Conservation (phyloP, 2,329 filamentous ascomycete genomes). For the Magnaporthiopsis poae region DNA sequence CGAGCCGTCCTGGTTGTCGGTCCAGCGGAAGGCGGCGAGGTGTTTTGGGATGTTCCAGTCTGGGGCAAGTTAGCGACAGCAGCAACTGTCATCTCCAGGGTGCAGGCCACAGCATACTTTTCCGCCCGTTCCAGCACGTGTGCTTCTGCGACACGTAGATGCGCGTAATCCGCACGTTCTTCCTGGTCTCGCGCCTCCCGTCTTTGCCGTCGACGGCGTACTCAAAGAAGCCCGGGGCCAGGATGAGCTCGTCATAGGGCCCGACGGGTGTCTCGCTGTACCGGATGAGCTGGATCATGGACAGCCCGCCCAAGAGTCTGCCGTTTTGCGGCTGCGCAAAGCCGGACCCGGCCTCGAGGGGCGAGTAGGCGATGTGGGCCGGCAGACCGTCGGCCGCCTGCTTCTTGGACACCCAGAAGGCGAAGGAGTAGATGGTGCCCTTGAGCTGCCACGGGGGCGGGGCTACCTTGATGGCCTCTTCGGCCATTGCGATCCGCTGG, state of each 20-base stretch:
- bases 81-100: neutral
- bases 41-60: constrained; percentile 50
- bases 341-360: constrained; percentile 32
- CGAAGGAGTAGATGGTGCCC: constrained; percentile 33
- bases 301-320: constrained; percentile 33
- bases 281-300: constrained; percentile 40
- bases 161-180: constrained; percentile 36
- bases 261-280: constrained; percentile 42
- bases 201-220: constrained; percentile 27
- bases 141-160: constrained; percentile 45
- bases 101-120: constrained; percentile 23
- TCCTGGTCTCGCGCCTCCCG: constrained; percentile 23
- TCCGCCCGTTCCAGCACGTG: constrained; percentile 43
- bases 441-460: constrained; percentile 35
- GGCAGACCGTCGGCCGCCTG: constrained; percentile 20
- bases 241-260: constrained; percentile 42
- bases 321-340: constrained; percentile 26
- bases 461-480: constrained; percentile 11
- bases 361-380: constrained; percentile 31
- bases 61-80: constrained; percentile 14
- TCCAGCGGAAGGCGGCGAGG: constrained; percentile 41
- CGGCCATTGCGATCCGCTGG: neutral
- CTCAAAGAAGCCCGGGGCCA: constrained; percentile 36
- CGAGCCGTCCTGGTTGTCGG: constrained; percentile 24
- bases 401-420: constrained; percentile 26